phyloP scores from a whole-genome alignment of 148 eudicot species.

The Vaccinium macrocarpon region DNA sequence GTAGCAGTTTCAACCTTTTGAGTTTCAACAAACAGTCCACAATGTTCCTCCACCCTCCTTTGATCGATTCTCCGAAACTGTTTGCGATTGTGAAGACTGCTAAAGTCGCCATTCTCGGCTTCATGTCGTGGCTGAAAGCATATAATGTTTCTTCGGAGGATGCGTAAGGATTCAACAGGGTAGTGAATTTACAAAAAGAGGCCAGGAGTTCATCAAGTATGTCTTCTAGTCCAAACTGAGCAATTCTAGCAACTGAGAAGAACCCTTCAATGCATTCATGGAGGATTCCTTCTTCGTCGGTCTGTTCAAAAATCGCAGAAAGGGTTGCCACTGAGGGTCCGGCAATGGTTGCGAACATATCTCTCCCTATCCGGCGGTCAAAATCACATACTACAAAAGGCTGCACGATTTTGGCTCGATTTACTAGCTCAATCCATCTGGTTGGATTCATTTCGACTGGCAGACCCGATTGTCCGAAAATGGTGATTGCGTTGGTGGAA shows the following conservation, averaged over 20 bases:
- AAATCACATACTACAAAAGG: constrained; percentile 55
- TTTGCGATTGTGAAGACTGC: constrained; percentile 87
- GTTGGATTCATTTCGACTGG: constrained; percentile 72
- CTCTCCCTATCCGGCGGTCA: constrained; percentile 71
- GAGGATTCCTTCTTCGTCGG: constrained; percentile 80
- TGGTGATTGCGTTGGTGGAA: constrained; percentile 50
- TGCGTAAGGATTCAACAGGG: constrained; percentile 83
- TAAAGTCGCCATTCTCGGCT: constrained; percentile 90
- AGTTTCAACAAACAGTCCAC: constrained; percentile 86
- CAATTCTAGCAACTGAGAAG: constrained; percentile 71
- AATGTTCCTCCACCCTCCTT: constrained; percentile 91
- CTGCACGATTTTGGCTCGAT: constrained; percentile 41
- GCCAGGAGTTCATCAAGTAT: constrained; percentile 80
- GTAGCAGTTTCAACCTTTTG: constrained; percentile 76
- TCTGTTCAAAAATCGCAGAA: constrained; percentile 78
- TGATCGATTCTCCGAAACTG: constrained; percentile 62
- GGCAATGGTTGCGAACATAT: constrained; percentile 86
- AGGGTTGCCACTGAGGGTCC: constrained; percentile 85
- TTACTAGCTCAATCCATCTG: constrained; percentile 77
- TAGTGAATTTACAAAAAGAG: constrained; percentile 86
- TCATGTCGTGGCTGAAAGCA: constrained; percentile 77
- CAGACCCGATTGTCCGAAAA: constrained; percentile 38
- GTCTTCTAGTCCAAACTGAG: constrained; percentile 76
- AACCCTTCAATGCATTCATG: constrained; percentile 80
- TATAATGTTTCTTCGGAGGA: constrained; percentile 88